Conservation (phyloP, 495 filamentous ascomycete genomes). For the Neurospora terricola region DNA sequence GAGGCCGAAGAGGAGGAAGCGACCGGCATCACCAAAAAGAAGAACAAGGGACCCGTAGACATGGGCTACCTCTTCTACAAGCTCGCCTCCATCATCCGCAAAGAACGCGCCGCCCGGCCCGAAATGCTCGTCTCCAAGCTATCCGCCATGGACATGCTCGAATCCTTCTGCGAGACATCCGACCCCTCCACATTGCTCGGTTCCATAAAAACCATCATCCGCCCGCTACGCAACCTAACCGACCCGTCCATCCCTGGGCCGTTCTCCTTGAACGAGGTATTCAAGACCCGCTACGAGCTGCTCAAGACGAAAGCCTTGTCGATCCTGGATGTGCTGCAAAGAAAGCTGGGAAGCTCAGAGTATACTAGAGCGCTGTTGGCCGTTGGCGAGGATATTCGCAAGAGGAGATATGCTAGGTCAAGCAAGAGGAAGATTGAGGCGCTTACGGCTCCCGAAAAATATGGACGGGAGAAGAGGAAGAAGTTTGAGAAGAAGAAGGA, state of each 20-base stretch:
- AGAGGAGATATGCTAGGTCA: conserved; percentile 59
- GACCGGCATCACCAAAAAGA: conserved; percentile 17
- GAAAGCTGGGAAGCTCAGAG: conserved; percentile 69
- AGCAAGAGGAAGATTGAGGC: conserved; percentile 80
- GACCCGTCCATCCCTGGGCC: conserved; percentile 64
- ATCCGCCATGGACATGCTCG: conserved; percentile 62
- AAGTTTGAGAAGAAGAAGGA: conserved; percentile 79
- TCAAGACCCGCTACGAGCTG: conserved; percentile 54
- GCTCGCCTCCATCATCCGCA: conserved; percentile 65
- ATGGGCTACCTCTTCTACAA: conserved; percentile 65
- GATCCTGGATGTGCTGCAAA: conserved; percentile 64
- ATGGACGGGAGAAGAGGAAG: conserved; percentile 68
- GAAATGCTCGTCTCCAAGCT: conserved; percentile 59
- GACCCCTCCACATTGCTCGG: conserved; percentile 45
- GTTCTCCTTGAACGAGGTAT: conserved; percentile 53
- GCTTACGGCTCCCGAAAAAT: conserved; percentile 68
- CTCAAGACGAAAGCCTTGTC: conserved; percentile 61
- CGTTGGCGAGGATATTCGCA: conserved; percentile 58
- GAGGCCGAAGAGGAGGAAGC: conserved; percentile 31
- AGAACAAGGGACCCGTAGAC: conserved; percentile 7
- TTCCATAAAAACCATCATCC: conserved; percentile 56
- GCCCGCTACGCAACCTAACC: conserved; percentile 74
- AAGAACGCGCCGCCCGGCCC: conserved; percentile 58
- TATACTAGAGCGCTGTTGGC: conserved; percentile 59
- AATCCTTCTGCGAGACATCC: conserved; percentile 48